Evolutionary conservation across 345 rosid species (phyloP).

Genomic region (Syzygium jambos): DNA sequence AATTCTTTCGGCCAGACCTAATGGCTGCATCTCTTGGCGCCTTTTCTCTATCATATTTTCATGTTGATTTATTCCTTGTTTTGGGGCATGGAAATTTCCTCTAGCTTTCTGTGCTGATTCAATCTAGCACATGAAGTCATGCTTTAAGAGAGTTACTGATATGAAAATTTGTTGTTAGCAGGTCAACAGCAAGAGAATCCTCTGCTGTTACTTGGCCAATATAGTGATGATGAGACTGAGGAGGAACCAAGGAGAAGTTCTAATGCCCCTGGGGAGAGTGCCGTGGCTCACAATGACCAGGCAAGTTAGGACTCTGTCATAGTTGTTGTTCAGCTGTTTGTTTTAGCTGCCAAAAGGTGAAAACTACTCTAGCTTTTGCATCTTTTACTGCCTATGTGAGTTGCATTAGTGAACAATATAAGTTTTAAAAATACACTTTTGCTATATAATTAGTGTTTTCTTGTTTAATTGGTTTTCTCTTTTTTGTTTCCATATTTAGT

Average conservation of each 20-base stretch:
- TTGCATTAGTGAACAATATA: not conserved
- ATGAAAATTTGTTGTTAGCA: slow-evolving; percentile 35
- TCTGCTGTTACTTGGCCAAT: slow-evolving; percentile 80
- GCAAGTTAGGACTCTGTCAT: slow-evolving; percentile 25
- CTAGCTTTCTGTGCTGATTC: not conserved
- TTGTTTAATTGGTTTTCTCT: not conserved
- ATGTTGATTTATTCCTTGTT: not conserved
- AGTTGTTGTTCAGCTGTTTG: not conserved
- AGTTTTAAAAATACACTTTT: not conserved
- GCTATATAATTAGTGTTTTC: not conserved
- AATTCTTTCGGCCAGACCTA: slow-evolving; percentile 10
- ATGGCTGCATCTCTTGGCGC: slow-evolving; percentile 10
- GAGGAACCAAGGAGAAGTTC: slow-evolving; percentile 28
- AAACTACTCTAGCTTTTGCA: not conserved
- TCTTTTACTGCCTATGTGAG: not conserved
- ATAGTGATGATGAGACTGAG: slow-evolving; percentile 82
- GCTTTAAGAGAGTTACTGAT: slow-evolving; percentile 28
- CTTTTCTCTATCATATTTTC: not conserved
- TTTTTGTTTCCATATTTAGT: not conserved
- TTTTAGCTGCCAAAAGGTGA: not conserved
- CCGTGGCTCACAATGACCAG: slow-evolving; percentile 34
- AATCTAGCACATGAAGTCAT: not conserved
- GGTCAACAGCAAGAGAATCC: slow-evolving; percentile 74
- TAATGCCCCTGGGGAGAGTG: slow-evolving; percentile 20
- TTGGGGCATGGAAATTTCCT: not conserved